Conservation (phyloP, 805 yeast genomes). For the Teunomyces atbi region DNA sequence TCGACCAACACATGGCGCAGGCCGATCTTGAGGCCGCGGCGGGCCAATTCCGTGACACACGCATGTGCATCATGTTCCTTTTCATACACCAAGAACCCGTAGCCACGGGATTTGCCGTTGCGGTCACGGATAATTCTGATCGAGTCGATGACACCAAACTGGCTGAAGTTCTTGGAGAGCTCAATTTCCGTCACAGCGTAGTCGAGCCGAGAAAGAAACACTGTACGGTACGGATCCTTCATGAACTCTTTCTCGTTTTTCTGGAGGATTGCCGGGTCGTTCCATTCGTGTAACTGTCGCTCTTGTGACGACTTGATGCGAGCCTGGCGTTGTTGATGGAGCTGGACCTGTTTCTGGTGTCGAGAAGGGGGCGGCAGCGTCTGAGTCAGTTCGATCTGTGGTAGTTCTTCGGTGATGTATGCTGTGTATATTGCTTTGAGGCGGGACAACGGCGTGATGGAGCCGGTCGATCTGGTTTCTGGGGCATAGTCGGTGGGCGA, state of each 20-base stretch:
- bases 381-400: constrained; percentile 3
- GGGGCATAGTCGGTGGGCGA: constrained; percentile 51
- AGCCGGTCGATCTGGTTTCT: constrained; percentile 45
- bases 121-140: constrained; percentile 36
- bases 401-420: constrained; percentile 25
- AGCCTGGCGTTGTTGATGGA: constrained; percentile 6
- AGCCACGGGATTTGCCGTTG: constrained; percentile 65
- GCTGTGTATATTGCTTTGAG: constrained; percentile 21
- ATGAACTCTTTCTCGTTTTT: constrained; percentile 27
- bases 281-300: constrained; percentile 33
- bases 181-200: constrained; percentile 67
- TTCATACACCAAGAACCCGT: constrained; percentile 76
- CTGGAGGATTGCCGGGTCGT: constrained; percentile 28
- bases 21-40: constrained; percentile 35
- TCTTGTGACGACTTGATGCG: constrained; percentile 12
- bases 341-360: constrained; percentile 3
- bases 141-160: constrained; percentile 70
- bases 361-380: neutral
- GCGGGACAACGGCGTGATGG: constrained; percentile 46
- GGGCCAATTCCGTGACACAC: constrained; percentile 60
- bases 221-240: constrained; percentile 70
- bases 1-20: constrained; percentile 63
- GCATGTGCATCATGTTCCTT: constrained; percentile 55
- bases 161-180: constrained; percentile 56
- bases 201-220: constrained; percentile 73